A percentile compares a stretch with the other conserved stretches of the same genome.
Evolutionary conservation across 106 monocot genomes (phyloP).

Genomic region (Platanthera zijinensis): DNA sequence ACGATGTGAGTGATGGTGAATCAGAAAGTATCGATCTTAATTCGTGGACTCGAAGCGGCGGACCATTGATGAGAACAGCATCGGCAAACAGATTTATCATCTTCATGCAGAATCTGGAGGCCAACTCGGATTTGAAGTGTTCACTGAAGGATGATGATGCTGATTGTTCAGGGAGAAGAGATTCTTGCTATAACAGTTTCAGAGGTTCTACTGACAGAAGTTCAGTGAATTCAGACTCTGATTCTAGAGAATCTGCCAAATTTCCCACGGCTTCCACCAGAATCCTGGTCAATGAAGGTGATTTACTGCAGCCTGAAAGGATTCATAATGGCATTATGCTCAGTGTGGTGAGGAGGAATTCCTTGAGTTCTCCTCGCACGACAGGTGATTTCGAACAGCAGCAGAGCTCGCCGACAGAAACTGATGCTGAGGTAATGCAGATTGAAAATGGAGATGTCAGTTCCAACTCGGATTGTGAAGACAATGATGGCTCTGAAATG

Average conservation of each 20-base stretch:
- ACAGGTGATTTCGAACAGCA: constrained; percentile 21
- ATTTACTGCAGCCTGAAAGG: constrained; percentile 75
- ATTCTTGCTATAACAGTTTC: not conserved
- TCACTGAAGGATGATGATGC: constrained; percentile 22
- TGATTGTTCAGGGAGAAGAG: constrained; percentile 14
- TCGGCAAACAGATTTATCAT: constrained; percentile 75
- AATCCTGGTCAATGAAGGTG: constrained; percentile 72
- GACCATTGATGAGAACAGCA: constrained; percentile 78
- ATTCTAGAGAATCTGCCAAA: constrained; percentile 15
- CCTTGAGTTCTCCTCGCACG: constrained; percentile 7
- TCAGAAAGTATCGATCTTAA: constrained; percentile 65
- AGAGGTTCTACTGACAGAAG: constrained; percentile 17
- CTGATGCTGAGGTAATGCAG: constrained; percentile 45
- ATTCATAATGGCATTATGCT: constrained; percentile 66
- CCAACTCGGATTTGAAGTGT: constrained; percentile 19
- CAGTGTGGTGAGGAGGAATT: constrained; percentile 68
- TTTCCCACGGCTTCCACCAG: constrained; percentile 19
- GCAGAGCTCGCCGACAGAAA: constrained; percentile 8
- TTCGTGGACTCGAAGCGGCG: constrained; percentile 82
- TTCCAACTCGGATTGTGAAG: constrained; percentile 35
- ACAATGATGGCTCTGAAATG: constrained; percentile 16
- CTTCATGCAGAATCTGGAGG: constrained; percentile 57
- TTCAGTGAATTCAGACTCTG: constrained; percentile 28
- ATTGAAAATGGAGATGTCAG: constrained; percentile 41
- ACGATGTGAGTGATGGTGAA: constrained; percentile 79